Base-by-base conservation (phyloP, 805 yeast genomes). In the Zygoascus bituminiphila region DNA sequence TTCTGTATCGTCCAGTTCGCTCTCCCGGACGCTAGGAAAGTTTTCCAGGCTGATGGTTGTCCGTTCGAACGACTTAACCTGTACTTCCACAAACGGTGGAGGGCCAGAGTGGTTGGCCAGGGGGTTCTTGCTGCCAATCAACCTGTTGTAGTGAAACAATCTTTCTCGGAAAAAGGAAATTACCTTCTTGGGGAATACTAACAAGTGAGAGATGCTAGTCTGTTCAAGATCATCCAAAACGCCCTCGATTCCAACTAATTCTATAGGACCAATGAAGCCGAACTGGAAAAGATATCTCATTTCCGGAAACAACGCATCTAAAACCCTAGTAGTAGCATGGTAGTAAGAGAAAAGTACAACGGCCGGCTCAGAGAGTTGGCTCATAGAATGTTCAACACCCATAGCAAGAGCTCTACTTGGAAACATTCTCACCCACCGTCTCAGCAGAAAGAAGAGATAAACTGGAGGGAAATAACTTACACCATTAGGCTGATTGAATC, bases 271-370 rank as follows among this genome's bases (percentile, higher is more conserved):
- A 46, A 60, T 58, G 51, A 66, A 68, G 1, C 68, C 65, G 51
- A 58, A 57, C 33, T 64, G 57, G 55, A 64, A 68, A 37, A 62
- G 60, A 49, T 66, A 68, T 37, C 69, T 52, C 2, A 62, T 60
- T 48, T 68, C 71, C 8, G 71, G 64, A 46, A 65, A 66, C 26
- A 68, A 54, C 1, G 70, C 67, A 48, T 61, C 66, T 41, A 68
- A 45, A 1, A 64, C 59, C 15, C 64, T 55, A 12, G 64, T 57
- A 4, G 57, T 62, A 3, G 69, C 68, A 41, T 64, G 68, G 51
- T 57, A 68, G 51, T 63, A 68, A 6, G 62, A 50, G 24, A 58
- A 59, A 10, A 68, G 50, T 14, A 67, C 46, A n/a, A 56, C 48
- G 10, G 47, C 42, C 19, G 37, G 41, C 10, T 35, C 35, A 14